A percentile compares a stretch with the other conserved stretches of the same genome.
phyloP scores from a whole-genome alignment of 176 grass and related monocot genomes.

The Aegilops umbellulata region DNA sequence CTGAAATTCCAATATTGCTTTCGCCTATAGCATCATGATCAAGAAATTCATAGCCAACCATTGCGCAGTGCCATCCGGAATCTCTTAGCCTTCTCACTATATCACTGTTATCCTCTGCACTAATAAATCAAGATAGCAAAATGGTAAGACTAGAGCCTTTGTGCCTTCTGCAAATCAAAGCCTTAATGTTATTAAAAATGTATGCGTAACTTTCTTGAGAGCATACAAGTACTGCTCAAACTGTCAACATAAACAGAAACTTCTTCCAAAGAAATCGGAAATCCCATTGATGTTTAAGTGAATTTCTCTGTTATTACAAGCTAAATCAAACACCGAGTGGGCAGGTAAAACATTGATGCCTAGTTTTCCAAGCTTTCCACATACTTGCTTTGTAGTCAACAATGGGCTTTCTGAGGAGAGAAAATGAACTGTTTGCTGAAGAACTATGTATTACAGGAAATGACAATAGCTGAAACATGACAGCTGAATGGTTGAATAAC shows the following conservation, averaged over 20 bases:
- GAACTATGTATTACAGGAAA: conserved; percentile 1
- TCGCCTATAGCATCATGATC: conserved; percentile 51
- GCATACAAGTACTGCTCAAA: not conserved
- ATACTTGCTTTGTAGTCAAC: conserved; percentile 38
- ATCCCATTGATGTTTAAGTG: conserved; percentile 35
- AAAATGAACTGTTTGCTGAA: conserved; percentile 17
- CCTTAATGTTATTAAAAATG: not conserved
- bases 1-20: conserved; percentile 49
- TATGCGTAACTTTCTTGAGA: not conserved
- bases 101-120: conserved; percentile 42
- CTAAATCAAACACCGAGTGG: conserved; percentile 34
- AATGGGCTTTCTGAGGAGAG: conserved; percentile 34
- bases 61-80: conserved; percentile 28
- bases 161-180: not conserved
- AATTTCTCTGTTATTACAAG: conserved; percentile 22
- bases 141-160: not conserved
- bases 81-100: conserved; percentile 32
- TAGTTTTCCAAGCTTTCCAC: conserved; percentile 49
- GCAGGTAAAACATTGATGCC: conserved; percentile 39
- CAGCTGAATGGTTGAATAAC: conserved; percentile 2
- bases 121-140: conserved; percentile 32
- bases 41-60: conserved; percentile 46
- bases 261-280: conserved; percentile 18
- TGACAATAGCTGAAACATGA: not conserved
- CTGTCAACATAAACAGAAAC: conserved; percentile 18